Percentiles rank a stretch among this genome's conserved stretches.
Conservation (phyloP, 2,329 filamentous ascomycete species). For the Verticillium albo-atrum region DNA sequence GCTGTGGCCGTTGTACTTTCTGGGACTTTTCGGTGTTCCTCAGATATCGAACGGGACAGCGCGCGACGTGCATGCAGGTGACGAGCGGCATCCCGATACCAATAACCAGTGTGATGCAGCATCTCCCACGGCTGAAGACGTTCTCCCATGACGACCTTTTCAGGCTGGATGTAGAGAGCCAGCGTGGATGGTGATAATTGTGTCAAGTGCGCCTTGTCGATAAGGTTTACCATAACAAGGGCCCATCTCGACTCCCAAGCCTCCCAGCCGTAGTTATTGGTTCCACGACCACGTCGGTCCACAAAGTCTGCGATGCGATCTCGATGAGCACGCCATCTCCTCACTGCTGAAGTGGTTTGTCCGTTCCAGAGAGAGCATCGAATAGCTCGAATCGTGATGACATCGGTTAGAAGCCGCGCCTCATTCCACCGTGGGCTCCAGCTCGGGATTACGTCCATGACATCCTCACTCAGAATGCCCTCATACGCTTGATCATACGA, state of each 20-base stretch:
- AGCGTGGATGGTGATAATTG: constrained; percentile 41
- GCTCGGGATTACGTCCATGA: constrained; percentile 82
- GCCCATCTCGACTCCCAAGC: constrained; percentile 84
- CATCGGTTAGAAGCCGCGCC: constrained; percentile 80
- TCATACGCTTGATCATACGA: constrained; percentile 89
- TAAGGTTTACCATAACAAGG: constrained; percentile 56
- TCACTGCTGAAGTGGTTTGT: constrained; percentile 73
- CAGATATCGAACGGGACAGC: constrained; percentile 52
- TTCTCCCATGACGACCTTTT: constrained; percentile 55
- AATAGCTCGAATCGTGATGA: constrained; percentile 73
- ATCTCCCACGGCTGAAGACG: constrained; percentile 58
- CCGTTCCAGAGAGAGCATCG: constrained; percentile 78
- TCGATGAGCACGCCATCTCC: constrained; percentile 75
- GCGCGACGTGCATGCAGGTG: constrained; percentile 49
- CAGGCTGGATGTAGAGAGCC: constrained; percentile 48
- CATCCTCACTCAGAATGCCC: constrained; percentile 72
- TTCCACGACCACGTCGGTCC: constrained; percentile 78
- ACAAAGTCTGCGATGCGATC: constrained; percentile 71
- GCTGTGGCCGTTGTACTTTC: constrained; percentile 38
- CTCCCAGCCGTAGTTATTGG: constrained; percentile 86
- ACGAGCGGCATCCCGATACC: constrained; percentile 58
- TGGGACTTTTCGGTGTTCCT: constrained; percentile 52
- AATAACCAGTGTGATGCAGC: constrained; percentile 64
- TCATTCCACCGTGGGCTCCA: constrained; percentile 93
- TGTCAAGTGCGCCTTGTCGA: constrained; percentile 48